A percentile compares a stretch with the other conserved stretches of the same genome.
Evolutionary conservation across 1,284 basidiomycete genomes (phyloP).

Genomic region (Malassezia yamatoensis): DNA sequence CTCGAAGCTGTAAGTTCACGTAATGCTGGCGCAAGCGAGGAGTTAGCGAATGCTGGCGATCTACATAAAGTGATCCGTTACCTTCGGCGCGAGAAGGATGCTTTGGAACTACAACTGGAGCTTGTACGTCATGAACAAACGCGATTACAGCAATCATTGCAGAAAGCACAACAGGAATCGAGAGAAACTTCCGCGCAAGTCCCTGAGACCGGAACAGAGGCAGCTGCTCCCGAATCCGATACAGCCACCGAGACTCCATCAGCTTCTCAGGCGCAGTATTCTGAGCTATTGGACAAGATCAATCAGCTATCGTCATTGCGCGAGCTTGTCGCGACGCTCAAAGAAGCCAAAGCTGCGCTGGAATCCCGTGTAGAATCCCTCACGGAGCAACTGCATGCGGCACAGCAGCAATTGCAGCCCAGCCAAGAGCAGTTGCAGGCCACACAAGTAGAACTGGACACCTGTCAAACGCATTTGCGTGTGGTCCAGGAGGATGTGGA

Average conservation of each 20-base stretch:
- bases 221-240: slow-evolving; percentile 26
- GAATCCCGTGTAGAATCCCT: slow-evolving; percentile 53
- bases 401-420: slow-evolving; percentile 63
- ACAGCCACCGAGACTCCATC: slow-evolving; percentile 51
- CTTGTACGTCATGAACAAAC: slow-evolving; percentile 72
- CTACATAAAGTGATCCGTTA: slow-evolving; percentile 71
- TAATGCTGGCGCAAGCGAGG: slow-evolving; percentile 60
- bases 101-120: slow-evolving; percentile 74
- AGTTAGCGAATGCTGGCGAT: slow-evolving; percentile 24
- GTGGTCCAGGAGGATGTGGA: slow-evolving; percentile 68
- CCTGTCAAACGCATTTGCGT: slow-evolving; percentile 60
- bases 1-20: slow-evolving; percentile 74
- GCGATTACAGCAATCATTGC: slow-evolving; percentile 65
- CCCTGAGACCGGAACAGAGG: slow-evolving; percentile 58
- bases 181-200: too few relatives aligned
- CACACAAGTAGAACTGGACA: slow-evolving; percentile 64
- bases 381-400: slow-evolving; percentile 48
- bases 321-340: slow-evolving; percentile 75
- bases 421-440: slow-evolving; percentile 62
- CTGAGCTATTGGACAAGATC: slow-evolving; percentile 74
- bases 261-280: slow-evolving; percentile 56
- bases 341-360: slow-evolving; percentile 64
- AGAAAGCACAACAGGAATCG: slow-evolving; percentile 56
- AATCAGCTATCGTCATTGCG: slow-evolving; percentile 75
- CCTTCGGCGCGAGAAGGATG: slow-evolving; percentile 78